Base-by-base conservation (phyloP, 345 rosid species). In the Brassica nigra region DNA sequence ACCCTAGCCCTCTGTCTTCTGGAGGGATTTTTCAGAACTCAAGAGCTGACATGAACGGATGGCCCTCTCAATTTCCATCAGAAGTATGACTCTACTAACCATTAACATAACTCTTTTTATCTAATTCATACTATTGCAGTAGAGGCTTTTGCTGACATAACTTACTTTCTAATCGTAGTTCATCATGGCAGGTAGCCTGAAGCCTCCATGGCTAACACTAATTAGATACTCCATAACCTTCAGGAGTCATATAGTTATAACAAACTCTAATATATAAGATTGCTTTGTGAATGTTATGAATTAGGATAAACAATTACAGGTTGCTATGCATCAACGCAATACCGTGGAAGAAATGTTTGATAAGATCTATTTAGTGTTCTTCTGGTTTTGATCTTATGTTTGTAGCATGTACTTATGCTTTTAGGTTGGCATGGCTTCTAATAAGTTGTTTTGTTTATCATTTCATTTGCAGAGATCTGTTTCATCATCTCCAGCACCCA, bases 11-110 rank as follows among this genome's bases (percentile, higher is more conserved):
- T 88, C 85, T 91, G 87, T 78, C 92, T 85, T 88, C 96, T 70
- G 93, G 97, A 90, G 97, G 99, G 85, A 87, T 90, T 70, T 91
- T 89, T 85, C 92, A 96, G 85, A 93, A 95, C 85, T 92, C 92
- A 91, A 93, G 95, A 89, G 93, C 88, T 28, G 92, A 93, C 87
- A 83, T 89, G 96, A 91, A 90, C 68, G 91, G 93, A 89, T 90
- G 98, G 98, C 84, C 94, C 72, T 89, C 99, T 79, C 95, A 90
- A 16, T 90, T 93, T 88, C 98, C 91, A 87, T 91, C 99, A 90
- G 99, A 95, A 90, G 99, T 93, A 95, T 82, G 98, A 89, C 89
- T 47, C 55, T 91, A 89, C 96, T 95, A 91, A 93, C 92, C 87
- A 89, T 95, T 95, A 90, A 95, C 99, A 89, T 89, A 90, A 95